Evolutionary conservation across 2,329 filamentous ascomycete genomes (phyloP).

Genomic region (Blastomyces parvus): DNA sequence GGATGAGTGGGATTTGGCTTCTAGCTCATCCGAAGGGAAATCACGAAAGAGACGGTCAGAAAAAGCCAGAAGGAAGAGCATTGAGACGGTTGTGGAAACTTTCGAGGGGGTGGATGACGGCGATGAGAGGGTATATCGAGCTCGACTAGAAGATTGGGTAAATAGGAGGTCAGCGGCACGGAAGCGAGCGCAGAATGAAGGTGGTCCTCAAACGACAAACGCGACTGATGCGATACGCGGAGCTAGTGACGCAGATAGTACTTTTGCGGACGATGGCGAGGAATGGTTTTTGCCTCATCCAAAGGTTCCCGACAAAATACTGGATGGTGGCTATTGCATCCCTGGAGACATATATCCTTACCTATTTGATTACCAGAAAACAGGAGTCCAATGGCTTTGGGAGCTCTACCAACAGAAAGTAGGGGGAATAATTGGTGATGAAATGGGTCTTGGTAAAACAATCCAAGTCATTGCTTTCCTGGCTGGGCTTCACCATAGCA

Average conservation of each 20-base stretch:
- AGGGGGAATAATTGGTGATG: conserved; percentile 90
- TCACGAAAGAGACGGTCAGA: conserved; percentile 24
- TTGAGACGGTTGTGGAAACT: conserved; percentile 43
- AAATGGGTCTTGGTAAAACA: conserved; percentile 98
- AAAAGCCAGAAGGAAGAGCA: conserved; percentile 25
- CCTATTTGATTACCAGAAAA: conserved; percentile 94
- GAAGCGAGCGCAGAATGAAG: conserved; percentile 34
- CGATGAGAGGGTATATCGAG: conserved; percentile 70
- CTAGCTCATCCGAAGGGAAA: conserved; percentile 16
- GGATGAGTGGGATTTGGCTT: conserved; percentile 11
- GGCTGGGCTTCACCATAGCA: conserved; percentile 85
- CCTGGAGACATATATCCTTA: conserved; percentile 90
- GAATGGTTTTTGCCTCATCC: conserved; percentile 87
- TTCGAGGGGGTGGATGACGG: conserved; percentile 72
- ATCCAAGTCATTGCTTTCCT: conserved; percentile 73
- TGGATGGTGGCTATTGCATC: conserved; percentile 67
- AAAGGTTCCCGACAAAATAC: conserved; percentile 62
- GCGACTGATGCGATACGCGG: conserved; percentile 12
- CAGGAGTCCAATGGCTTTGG: conserved; percentile 90
- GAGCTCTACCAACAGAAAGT: conserved; percentile 84
- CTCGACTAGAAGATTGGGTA: conserved; percentile 66
- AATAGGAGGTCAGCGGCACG: conserved; percentile 53
- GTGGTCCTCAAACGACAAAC: conserved; percentile 22
- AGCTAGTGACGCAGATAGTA: conserved; percentile 35
- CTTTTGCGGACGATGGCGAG: conserved; percentile 27